Evolutionary conservation across 2,329 filamentous ascomycete genomes (phyloP), one percentile per base, ranked within the genome.

Genomic region (Aquanectria penicillioides): DNA sequence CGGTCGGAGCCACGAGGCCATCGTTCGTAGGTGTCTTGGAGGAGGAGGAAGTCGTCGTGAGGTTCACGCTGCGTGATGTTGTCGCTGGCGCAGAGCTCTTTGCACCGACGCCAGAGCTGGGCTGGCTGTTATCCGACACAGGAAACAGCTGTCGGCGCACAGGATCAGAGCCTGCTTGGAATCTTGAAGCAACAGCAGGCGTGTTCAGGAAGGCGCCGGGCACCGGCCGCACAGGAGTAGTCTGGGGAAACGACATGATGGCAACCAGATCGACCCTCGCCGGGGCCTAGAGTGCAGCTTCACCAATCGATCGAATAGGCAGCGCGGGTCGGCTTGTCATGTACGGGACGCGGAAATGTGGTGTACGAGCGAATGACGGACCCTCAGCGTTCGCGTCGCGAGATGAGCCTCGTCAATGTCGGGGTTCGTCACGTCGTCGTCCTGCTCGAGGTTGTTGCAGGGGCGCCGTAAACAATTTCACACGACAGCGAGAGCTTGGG

Each of bases 171-270:
- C 69, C 73, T 49, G 74, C 67, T 66, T 75, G 78, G 71, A 77
- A 82, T 66, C 81, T 80, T 48, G 82, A 81, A 51, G 78, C 75
- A 29, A 84, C 80, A 55, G 89, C 90, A 43, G 91, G 91, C 18
- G 92, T 94, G 69, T 89, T 86, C 71, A 93, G 78, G 72, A 89
- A 94, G 69, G 89, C 88, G 79, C 91, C 91, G 38, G 91, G 91
- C 43, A 93, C 81, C 61, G 86, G 86, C 69, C 90, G 87, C 78
- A 89, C 83, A 33, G 91, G 91, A 55, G 91, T 92, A 63, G 78
- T 79, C 65, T 79, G 78, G 20, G 81, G 77, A 64, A 85, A 84
- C 48, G 85, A 80, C 86, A 88, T 88, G 67, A 58, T 67, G 71
- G 68, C 59, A 67, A 63, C 65, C 61, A 64, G 58, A 59, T 69